These are phyloP conservation scores for Leavenworthia alabamica DNA, from an alignment of 345 rosid species.

Conservation along the genomic window DNA sequence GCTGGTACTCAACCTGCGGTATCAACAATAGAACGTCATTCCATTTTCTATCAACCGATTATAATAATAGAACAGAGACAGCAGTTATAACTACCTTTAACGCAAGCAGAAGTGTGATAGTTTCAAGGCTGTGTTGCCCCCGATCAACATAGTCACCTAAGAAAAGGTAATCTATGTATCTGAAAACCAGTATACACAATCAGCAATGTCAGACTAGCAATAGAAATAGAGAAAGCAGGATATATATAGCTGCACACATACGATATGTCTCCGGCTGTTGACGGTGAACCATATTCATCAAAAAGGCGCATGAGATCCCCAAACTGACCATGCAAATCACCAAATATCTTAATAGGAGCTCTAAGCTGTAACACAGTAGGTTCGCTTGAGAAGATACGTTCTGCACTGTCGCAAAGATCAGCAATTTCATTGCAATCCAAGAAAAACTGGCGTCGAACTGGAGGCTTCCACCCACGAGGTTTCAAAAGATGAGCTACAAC, in stretches of 20 bases:
- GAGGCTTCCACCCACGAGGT: conserved; percentile 99
- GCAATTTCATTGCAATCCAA: conserved; percentile 95
- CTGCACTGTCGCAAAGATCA: conserved; percentile 87
- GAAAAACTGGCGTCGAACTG: conserved; percentile 88
- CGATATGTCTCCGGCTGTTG: conserved; percentile 99
- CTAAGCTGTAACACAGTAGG: conserved; percentile 82
- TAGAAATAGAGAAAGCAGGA: not conserved
- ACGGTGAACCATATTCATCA: conserved; percentile 96
- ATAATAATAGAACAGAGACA: not conserved
- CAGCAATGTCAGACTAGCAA: conserved; percentile 11
- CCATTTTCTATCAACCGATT: not conserved
- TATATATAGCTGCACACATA: conserved; percentile 34
- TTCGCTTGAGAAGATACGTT: conserved; percentile 73
- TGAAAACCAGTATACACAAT: conserved; percentile 37
- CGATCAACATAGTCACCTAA: conserved; percentile 99
- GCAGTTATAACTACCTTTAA: conserved; percentile 57
- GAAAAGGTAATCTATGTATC: conserved; percentile 97
- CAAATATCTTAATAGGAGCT: conserved; percentile 92
- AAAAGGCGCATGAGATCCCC: conserved; percentile 99
- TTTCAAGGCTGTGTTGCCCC: conserved; percentile 98
- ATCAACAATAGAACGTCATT: conserved; percentile 18
- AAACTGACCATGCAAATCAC: conserved; percentile 98
- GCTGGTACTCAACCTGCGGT: conserved; percentile 81
- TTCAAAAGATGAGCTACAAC: conserved; percentile 81
- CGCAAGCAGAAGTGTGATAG: conserved; percentile 88